Evolutionary conservation across 78 protist genomes (phyloP).

Genomic region (Anaeramoeba flamelloides): DNA sequence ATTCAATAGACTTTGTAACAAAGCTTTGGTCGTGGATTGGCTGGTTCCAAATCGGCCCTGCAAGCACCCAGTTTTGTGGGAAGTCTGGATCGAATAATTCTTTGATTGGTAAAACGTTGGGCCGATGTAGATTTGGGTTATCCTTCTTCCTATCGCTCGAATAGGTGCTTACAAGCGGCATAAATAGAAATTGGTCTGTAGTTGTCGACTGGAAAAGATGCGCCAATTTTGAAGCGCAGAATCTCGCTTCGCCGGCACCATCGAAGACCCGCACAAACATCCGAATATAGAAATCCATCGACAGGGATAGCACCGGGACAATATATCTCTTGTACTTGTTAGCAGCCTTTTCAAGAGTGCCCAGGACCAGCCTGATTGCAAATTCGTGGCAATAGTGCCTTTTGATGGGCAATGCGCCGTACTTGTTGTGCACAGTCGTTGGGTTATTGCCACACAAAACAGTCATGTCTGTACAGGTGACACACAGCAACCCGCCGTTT

Average conservation of each 20-base stretch:
- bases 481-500: slow-evolving; percentile 49
- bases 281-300: slow-evolving; percentile 88
- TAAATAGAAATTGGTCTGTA: not conserved
- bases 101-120: not conserved
- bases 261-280: slow-evolving; percentile 70
- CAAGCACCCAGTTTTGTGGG: slow-evolving; percentile 8
- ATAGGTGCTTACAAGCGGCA: not conserved
- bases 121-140: too few relatives aligned
- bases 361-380: not conserved
- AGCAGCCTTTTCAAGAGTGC: not conserved
- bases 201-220: not conserved
- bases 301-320: slow-evolving; percentile 55
- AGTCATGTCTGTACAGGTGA: slow-evolving; percentile 89
- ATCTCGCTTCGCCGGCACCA: not conserved
- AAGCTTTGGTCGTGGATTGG: slow-evolving; percentile 46
- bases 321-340: slow-evolving; percentile 40
- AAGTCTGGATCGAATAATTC: not conserved
- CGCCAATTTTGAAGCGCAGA: not conserved
- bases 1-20: not conserved
- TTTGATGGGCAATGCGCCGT: not conserved
- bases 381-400: not conserved
- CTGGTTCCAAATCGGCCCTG: slow-evolving; percentile 75
- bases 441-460: slow-evolving; percentile 63
- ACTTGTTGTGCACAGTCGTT: not conserved
- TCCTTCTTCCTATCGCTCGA: not conserved